Conservation (phyloP, 2,329 filamentous ascomycete genomes). For the Colletotrichum sp. region DNA sequence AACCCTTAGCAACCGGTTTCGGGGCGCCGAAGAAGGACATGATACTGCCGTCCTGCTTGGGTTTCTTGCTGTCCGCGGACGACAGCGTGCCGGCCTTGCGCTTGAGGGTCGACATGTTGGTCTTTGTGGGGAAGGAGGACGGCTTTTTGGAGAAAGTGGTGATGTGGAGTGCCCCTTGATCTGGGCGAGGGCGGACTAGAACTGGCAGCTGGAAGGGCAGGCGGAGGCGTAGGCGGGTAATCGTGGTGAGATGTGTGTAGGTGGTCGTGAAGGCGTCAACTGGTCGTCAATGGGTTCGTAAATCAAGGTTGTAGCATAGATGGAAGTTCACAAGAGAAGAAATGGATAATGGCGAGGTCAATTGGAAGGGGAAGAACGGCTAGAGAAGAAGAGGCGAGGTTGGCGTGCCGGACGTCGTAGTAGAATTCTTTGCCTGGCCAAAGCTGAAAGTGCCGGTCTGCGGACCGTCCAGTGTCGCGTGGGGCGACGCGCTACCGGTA, state of each 20-base stretch:
- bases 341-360: not conserved
- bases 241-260: not conserved
- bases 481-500: conserved; percentile 7
- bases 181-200: not conserved
- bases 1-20: conserved; percentile 46
- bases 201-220: not conserved
- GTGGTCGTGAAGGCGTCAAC: not conserved
- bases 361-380: not conserved
- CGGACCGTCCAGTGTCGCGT: conserved; percentile 7
- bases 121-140: not conserved
- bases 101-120: conserved; percentile 63
- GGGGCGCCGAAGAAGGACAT: conserved; percentile 86
- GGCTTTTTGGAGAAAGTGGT: not conserved
- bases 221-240: not conserved
- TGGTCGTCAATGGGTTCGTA: not conserved
- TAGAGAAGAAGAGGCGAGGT: not conserved
- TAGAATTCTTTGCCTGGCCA: conserved; percentile 3
- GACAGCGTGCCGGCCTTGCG: conserved; percentile 62
- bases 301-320: not conserved
- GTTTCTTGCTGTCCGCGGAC: conserved; percentile 67
- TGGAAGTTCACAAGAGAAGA: not conserved
- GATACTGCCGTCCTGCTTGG: conserved; percentile 78
- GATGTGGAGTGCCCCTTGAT: not conserved
- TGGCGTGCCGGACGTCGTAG: not conserved
- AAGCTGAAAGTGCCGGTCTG: conserved; percentile 1